Base-by-base conservation (phyloP, 306 rosid species). In the Lupinus albus region DNA sequence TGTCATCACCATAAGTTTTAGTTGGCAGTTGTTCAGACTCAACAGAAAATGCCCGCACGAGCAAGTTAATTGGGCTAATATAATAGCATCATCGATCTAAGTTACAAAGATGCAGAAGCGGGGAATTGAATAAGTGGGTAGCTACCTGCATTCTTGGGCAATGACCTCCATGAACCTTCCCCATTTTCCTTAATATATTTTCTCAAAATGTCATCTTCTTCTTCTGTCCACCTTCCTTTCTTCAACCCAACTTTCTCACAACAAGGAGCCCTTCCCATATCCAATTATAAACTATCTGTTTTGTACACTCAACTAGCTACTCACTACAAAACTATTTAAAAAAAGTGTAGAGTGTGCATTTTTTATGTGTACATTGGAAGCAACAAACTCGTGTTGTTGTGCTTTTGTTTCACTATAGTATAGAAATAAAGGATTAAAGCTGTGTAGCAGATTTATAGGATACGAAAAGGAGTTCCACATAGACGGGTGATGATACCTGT, bases 71-170 rank as follows among this genome's bases (percentile, higher is more conserved):
- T 13, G 0, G 2, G 52, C 9, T 10, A 30, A 28, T 25, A 28
- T 25, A 25, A 54, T 21, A 12, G 30, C 4, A 25, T 5, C 2
- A 21, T 18, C 6, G 4, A 16, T 18, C 6, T 10, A 16, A 25
- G 30, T 2, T 2, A 4, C 30, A 25, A 25, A 25, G 30, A 2
- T 25, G 30, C 30, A 25, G 30, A 25, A 4, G 0, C 30, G 30
- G 4, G 30, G 30, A 25, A 9, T 28, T 6, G 11, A 50, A 4
- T 3, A 25, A 12, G 7, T 6, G 3, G 6, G 3, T 63, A 88
- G 96, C 96, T 48, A 88, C 98, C 96, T 48, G 98, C 96, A 80
- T 87, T 87, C 17, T 83, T 86, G 75, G 98, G 95, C 65, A 92
- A 67, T 45, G 88, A 78, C 70, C 96, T 87, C 98, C 96, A 92